phyloP scores from a whole-genome alignment of 2,329 filamentous ascomycete species.

The Penicillium sp. region DNA sequence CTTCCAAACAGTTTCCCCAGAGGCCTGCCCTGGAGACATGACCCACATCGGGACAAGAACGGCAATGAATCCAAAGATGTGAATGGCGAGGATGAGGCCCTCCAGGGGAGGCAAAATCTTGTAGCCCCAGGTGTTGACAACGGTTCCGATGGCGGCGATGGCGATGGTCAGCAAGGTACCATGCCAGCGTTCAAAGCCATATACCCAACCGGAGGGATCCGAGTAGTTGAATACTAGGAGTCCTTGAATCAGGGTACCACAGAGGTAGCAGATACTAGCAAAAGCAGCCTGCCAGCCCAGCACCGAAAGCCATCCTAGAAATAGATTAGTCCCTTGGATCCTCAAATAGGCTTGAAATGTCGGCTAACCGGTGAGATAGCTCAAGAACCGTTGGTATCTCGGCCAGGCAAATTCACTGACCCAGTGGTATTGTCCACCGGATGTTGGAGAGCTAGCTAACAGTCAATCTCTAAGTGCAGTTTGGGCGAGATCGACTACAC shows the following conservation, averaged over 20 bases:
- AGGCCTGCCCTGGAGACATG: slow-evolving; percentile 25
- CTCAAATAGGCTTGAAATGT: not conserved
- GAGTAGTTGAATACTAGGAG: slow-evolving; percentile 36
- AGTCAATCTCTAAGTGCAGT: not conserved
- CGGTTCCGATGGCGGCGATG: slow-evolving; percentile 47
- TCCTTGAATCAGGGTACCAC: slow-evolving; percentile 37
- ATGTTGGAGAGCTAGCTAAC: slow-evolving; percentile 35
- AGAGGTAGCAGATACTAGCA: slow-evolving; percentile 35
- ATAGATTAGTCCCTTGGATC: not conserved
- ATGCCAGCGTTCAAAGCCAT: slow-evolving; percentile 29
- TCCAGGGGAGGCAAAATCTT: slow-evolving; percentile 52
- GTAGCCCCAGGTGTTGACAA: slow-evolving; percentile 53
- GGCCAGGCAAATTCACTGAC: slow-evolving; percentile 40
- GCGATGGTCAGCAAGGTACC: slow-evolving; percentile 53
- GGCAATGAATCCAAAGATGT: slow-evolving; percentile 48
- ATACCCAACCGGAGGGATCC: slow-evolving; percentile 19
- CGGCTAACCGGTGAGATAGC: slow-evolving; percentile 36
- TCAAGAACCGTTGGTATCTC: slow-evolving; percentile 35
- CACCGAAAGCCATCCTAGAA: slow-evolving; percentile 38
- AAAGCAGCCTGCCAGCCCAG: slow-evolving; percentile 40
- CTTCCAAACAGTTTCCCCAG: slow-evolving; percentile 34
- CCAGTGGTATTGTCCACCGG: slow-evolving; percentile 45
- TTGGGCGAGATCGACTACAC: not conserved
- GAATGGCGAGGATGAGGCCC: slow-evolving; percentile 51
- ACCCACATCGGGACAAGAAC: slow-evolving; percentile 41